Percentiles rank a stretch among this genome's conserved stretches.
These are phyloP conservation scores for Friedmanniomyces simplex DNA, from an alignment of 495 filamentous ascomycete genomes.

Conservation along the genomic window DNA sequence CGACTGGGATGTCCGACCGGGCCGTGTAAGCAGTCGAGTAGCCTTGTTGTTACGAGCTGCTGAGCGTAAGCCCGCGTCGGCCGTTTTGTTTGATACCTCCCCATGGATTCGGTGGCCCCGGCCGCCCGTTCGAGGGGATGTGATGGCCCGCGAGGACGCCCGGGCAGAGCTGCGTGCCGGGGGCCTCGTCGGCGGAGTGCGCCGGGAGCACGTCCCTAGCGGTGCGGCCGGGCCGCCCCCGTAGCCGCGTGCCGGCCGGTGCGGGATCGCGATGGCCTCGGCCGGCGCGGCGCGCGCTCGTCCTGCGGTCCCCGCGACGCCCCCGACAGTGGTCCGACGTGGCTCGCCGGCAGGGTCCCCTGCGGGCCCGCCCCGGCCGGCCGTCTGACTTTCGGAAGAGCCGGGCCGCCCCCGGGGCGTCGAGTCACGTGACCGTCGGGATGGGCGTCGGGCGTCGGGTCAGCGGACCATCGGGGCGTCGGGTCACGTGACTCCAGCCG, in stretches of 20 bases:
- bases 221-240: no score
- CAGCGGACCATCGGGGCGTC: background rate
- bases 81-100: background rate
- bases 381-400: background rate
- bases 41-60: slow-evolving; percentile 53
- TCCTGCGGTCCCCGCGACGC: no score
- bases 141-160: background rate
- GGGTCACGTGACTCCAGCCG: background rate
- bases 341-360: background rate
- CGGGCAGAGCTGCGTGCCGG: background rate
- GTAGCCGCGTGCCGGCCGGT: no score
- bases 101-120: background rate
- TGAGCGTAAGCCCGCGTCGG: slow-evolving; percentile 38
- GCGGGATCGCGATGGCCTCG: no score
- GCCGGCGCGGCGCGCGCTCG: no score
- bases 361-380: no score
- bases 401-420: background rate
- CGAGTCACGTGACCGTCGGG: background rate
- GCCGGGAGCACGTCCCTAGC: background rate
- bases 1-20: slow-evolving; percentile 48
- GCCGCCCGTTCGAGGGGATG: background rate
- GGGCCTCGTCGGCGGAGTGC: background rate
- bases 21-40: slow-evolving; percentile 22
- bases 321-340: no score
- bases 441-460: no score